Conservation (phyloP, 2,329 filamentous ascomycete species). For the Aspergillus candidus region DNA sequence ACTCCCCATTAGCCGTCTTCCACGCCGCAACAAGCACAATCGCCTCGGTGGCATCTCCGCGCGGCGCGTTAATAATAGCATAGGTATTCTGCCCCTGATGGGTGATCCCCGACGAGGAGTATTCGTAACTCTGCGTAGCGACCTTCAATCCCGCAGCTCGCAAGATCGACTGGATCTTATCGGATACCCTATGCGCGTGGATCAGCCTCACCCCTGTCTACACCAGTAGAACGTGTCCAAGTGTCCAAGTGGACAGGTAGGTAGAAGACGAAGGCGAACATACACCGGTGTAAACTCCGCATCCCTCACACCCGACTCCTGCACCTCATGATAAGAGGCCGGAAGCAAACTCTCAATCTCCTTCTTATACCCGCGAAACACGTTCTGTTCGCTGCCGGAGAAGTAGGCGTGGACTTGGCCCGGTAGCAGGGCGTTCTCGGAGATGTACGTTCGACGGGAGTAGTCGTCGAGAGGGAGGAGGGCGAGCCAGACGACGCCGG, state of each 20-base stretch:
- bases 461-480: conserved; percentile 86
- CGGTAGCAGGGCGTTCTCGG: conserved; percentile 90
- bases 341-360: conserved; percentile 59
- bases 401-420: conserved; percentile 99
- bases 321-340: conserved; percentile 7
- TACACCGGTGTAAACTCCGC: conserved; percentile 25
- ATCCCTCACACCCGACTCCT: conserved; percentile 8
- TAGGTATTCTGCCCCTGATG: conserved; percentile 86
- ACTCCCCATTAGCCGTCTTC: conserved; percentile 69
- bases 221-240: too few species aligned
- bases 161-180: conserved; percentile 69
- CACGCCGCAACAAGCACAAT: conserved; percentile 88
- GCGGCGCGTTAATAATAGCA: conserved; percentile 83
- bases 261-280: conserved; percentile 8
- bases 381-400: conserved; percentile 88
- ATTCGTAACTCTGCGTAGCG: conserved; percentile 81
- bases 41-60: conserved; percentile 93
- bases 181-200: conserved; percentile 45
- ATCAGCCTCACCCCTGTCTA: neutral
- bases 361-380: conserved; percentile 82
- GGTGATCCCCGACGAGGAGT: conserved; percentile 66
- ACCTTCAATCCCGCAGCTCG: conserved; percentile 76
- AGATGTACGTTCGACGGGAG: conserved; percentile 89
- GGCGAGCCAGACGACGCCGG: conserved; percentile 85
- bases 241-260: too few species aligned